phyloP scores from a whole-genome alignment of 345 rosid genomes.

The Boechera divaricarpa region DNA sequence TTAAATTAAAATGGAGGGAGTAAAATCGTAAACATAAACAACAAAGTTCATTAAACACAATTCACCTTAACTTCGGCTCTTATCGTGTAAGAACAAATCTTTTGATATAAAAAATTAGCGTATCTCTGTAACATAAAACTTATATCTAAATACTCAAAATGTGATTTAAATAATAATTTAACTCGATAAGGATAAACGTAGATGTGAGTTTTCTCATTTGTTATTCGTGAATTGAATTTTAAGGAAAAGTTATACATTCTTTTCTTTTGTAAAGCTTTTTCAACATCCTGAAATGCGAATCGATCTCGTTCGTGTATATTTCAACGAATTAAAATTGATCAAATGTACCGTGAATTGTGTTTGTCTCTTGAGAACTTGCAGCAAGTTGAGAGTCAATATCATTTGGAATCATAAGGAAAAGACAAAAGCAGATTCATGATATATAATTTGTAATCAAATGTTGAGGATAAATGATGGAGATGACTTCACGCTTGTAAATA shows the following conservation, averaged over 20 bases:
- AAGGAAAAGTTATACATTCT: background rate
- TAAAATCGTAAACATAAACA: no score
- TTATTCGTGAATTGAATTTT: background rate
- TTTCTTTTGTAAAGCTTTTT: background rate
- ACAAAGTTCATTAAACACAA: no score
- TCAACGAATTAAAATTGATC: constrained; percentile 7
- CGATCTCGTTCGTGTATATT: background rate
- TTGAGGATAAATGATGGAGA: constrained; percentile 36
- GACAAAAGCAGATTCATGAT: constrained; percentile 41
- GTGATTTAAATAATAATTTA: no score
- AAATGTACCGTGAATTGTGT: constrained; percentile 19
- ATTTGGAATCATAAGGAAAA: constrained; percentile 43
- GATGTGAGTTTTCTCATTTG: background rate
- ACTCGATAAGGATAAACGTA: background rate
- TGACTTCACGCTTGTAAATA: constrained; percentile 42
- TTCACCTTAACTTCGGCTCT: no score
- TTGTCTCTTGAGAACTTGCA: constrained; percentile 21
- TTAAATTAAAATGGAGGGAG: no score
- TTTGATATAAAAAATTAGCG: no score
- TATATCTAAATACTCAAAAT: background rate
- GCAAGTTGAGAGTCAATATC: constrained; percentile 32
- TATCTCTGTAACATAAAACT: background rate
- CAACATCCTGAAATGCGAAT: background rate
- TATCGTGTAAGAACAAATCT: no score
- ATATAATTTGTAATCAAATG: constrained; percentile 32